Percentiles rank a stretch among this genome's conserved stretches.
These are phyloP conservation scores for Anacardium occidentale DNA, from an alignment of 345 rosid genomes.

Conservation along the genomic window DNA sequence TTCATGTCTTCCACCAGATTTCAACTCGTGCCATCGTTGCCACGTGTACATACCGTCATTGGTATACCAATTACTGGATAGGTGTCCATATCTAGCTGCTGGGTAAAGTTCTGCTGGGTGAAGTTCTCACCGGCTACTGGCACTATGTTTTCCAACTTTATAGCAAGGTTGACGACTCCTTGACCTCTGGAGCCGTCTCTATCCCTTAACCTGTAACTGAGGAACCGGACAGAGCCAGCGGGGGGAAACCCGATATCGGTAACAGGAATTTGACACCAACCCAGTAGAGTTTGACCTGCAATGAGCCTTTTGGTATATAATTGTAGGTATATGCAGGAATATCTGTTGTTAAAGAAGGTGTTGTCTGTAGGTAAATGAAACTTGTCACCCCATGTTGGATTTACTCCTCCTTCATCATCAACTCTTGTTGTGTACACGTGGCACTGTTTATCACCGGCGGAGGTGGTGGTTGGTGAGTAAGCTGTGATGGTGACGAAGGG, in stretches of 20 bases:
- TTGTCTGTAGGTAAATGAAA: slow-evolving; percentile 34
- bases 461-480: slow-evolving; percentile 13
- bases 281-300: slow-evolving; percentile 33
- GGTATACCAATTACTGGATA: slow-evolving; percentile 43
- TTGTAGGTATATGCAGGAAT: slow-evolving; percentile 25
- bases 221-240: slow-evolving; percentile 25
- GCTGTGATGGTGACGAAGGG: slow-evolving; percentile 37
- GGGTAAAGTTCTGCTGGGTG: background rate
- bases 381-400: slow-evolving; percentile 54
- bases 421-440: slow-evolving; percentile 22
- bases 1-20: too few species aligned
- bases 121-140: background rate
- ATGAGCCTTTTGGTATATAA: slow-evolving; percentile 39
- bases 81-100: background rate
- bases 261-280: slow-evolving; percentile 53
- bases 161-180: slow-evolving; percentile 42
- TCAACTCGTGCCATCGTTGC: background rate
- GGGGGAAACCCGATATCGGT: slow-evolving; percentile 33
- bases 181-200: slow-evolving; percentile 45
- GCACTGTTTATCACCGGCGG: slow-evolving; percentile 5
- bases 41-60: background rate
- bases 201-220: slow-evolving; percentile 45
- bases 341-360: slow-evolving; percentile 29
- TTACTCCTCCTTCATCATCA: slow-evolving; percentile 40
- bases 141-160: slow-evolving; percentile 26